Evolutionary conservation across 73 alveolate genomes (phyloP).

Genomic region (Tetrahymena borealis): DNA sequence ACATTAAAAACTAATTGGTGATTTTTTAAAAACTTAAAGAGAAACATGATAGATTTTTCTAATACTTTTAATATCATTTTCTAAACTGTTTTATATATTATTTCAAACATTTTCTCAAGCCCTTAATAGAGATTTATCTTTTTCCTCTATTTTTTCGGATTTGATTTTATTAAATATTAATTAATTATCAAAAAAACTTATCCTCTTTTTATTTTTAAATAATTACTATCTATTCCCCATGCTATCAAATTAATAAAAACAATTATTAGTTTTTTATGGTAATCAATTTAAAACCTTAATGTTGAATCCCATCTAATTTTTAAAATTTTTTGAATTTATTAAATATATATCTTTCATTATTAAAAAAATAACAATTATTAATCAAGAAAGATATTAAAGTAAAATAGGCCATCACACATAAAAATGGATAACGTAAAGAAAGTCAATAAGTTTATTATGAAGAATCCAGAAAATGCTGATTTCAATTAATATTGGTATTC

Average conservation of each 20-base stretch:
- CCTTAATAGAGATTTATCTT: neutral
- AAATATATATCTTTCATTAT: no score
- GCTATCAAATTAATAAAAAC: no score
- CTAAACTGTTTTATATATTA: neutral
- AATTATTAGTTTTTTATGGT: no score
- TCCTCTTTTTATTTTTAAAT: no score
- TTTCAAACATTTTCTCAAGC: neutral
- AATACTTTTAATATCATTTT: neutral
- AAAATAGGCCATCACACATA: no score
- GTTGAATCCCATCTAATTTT: no score
- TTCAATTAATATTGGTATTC: slow-evolving; percentile 87
- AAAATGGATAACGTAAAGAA: slow-evolving; percentile 1
- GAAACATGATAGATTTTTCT: neutral
- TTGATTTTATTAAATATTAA: neutral
- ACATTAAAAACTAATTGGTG: neutral
- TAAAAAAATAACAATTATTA: no score
- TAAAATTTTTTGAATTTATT: no score
- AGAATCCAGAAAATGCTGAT: slow-evolving; percentile 75
- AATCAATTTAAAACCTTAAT: no score
- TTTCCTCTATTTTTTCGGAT: neutral
- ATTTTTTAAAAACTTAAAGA: neutral
- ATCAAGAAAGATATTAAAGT: no score
- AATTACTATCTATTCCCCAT: no score
- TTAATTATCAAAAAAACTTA: neutral
- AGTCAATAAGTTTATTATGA: slow-evolving; percentile 62